phyloP scores from a whole-genome alignment of 179 eudicot genomes.

The Carnegiea gigantea region DNA sequence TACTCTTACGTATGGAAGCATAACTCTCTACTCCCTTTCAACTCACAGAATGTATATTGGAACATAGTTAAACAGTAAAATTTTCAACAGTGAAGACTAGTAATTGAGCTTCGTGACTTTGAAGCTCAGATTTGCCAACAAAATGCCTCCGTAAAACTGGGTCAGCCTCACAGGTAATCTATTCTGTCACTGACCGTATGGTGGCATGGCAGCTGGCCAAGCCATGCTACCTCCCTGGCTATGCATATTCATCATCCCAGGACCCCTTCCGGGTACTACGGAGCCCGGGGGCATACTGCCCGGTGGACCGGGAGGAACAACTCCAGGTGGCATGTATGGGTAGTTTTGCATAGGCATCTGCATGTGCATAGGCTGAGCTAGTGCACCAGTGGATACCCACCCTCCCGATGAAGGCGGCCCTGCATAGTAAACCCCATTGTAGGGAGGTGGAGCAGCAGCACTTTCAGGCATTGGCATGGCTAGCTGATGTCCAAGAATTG shows the following conservation, averaged over 20 bases:
- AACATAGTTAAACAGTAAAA: background rate
- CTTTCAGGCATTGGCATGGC: background rate
- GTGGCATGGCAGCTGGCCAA: background rate
- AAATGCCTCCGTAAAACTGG: background rate
- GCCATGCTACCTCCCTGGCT: background rate
- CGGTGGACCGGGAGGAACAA: background rate
- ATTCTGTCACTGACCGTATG: background rate
- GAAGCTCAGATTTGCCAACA: background rate
- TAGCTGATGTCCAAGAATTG: constrained; percentile 1
- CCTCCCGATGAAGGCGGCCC: background rate
- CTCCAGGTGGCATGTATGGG: background rate
- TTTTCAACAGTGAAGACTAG: background rate
- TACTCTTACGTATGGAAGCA: background rate
- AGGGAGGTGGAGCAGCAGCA: background rate
- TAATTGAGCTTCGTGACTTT: background rate
- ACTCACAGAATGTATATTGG: background rate
- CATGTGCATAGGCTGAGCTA: background rate
- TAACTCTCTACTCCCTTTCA: background rate
- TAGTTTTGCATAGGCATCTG: background rate
- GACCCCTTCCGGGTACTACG: background rate
- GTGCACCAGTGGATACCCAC: background rate
- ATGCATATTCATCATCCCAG: background rate
- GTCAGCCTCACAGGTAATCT: background rate
- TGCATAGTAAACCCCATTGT: background rate
- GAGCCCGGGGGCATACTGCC: background rate